Evolutionary conservation across 2,329 filamentous ascomycete genomes (phyloP).

Genomic region (Aspergillus fijiensis): DNA sequence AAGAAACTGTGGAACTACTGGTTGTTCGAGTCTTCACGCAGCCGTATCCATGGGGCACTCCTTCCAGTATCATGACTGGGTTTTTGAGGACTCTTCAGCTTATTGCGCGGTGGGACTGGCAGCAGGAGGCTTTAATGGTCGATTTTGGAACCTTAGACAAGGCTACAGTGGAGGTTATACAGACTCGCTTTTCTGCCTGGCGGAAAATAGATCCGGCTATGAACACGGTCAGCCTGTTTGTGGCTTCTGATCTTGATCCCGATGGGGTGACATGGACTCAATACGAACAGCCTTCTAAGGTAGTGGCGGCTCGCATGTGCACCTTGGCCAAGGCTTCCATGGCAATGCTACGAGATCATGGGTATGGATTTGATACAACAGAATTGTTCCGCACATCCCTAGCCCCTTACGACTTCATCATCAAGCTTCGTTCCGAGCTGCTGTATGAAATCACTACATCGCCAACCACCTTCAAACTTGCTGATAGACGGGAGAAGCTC

Average conservation of each 20-base stretch:
- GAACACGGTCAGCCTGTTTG: constrained; percentile 79
- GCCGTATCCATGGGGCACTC: constrained; percentile 75
- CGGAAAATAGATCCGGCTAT: constrained; percentile 83
- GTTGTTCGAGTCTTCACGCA: constrained; percentile 75
- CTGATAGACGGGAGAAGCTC: constrained; percentile 54
- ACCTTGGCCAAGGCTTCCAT: constrained; percentile 75
- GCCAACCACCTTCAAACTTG: constrained; percentile 70
- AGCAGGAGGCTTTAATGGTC: constrained; percentile 74
- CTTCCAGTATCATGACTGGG: constrained; percentile 73
- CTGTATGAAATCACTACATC: constrained; percentile 39
- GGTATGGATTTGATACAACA: constrained; percentile 54
- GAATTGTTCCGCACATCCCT: constrained; percentile 71
- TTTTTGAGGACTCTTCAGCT: constrained; percentile 79
- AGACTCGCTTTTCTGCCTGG: constrained; percentile 76
- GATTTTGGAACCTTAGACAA: constrained; percentile 66
- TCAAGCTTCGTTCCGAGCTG: constrained; percentile 65
- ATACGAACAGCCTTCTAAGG: constrained; percentile 67
- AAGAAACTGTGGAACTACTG: constrained; percentile 82
- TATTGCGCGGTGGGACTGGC: constrained; percentile 90
- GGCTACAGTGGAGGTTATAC: constrained; percentile 62
- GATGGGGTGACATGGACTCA: constrained; percentile 81
- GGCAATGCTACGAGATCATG: constrained; percentile 57
- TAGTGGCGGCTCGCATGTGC: constrained; percentile 81
- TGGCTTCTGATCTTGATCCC: constrained; percentile 73
- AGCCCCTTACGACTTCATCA: constrained; percentile 80